Conservation (phyloP, 768 basidiomycete genomes). For the Tricholoma matsutake region DNA sequence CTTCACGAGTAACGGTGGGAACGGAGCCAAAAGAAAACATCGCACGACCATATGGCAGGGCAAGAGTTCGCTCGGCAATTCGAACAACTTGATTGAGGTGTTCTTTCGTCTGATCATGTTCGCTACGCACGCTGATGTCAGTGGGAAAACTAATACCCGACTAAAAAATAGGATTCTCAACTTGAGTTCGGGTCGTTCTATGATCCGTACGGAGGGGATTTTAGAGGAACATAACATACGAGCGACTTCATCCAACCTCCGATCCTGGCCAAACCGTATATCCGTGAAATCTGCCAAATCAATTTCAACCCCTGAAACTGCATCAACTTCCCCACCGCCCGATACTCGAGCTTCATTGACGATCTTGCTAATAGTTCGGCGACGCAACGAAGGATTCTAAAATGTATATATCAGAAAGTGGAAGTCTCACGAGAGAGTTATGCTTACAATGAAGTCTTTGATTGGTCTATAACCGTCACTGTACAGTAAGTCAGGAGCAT, state of each 20-base stretch:
- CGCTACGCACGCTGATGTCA: conserved; percentile 43
- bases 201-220: conserved; percentile 58
- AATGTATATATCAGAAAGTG: conserved; percentile 7
- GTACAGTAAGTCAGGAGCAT: conserved; percentile 41
- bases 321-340: conserved; percentile 52
- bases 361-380: conserved; percentile 51
- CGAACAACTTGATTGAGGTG: conserved; percentile 79
- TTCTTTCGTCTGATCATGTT: conserved; percentile 83
- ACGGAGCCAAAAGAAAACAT: conserved; percentile 89
- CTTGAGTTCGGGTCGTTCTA: conserved; percentile 71
- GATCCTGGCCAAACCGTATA: conserved; percentile 88
- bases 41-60: conserved; percentile 85
- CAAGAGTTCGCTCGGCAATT: conserved; percentile 85
- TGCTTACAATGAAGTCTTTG: conserved; percentile 55
- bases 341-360: conserved; percentile 47
- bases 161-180: conserved; percentile 30
- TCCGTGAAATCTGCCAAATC: conserved; percentile 71
- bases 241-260: conserved; percentile 86
- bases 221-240: conserved; percentile 84
- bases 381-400: conserved; percentile 50
- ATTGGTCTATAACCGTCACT: conserved; percentile 54
- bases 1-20: conserved; percentile 71
- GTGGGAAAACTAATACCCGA: background rate
- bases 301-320: conserved; percentile 69
- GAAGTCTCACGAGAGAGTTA: background rate